Conservation (phyloP, 768 basidiomycete species). For the Lanmaoa rubissima region DNA sequence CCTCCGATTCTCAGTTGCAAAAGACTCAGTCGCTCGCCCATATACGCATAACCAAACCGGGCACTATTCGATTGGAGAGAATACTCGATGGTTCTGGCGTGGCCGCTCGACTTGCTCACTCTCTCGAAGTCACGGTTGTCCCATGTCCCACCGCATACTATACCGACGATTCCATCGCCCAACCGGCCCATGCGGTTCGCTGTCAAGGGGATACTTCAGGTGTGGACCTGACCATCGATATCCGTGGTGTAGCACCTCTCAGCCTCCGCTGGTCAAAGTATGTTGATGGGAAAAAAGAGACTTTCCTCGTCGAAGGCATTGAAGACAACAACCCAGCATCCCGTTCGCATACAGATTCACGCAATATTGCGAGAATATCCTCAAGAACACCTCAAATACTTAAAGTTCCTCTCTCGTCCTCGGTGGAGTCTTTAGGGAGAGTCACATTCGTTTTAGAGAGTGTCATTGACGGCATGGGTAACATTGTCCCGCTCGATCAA, state of each 20-base stretch:
- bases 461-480: constrained; percentile 81
- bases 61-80: constrained; percentile 69
- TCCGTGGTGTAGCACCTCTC: constrained; percentile 73
- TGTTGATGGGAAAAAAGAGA: constrained; percentile 62
- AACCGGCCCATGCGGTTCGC: constrained; percentile 45
- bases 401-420: constrained; percentile 64
- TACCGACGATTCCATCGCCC: constrained; percentile 35
- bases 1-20: constrained; percentile 53
- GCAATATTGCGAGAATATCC: constrained; percentile 20
- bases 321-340: constrained; percentile 51
- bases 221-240: constrained; percentile 57
- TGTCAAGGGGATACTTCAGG: constrained; percentile 68
- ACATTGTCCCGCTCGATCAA: constrained; percentile 52
- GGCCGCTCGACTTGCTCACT: constrained; percentile 68
- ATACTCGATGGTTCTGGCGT: constrained; percentile 68
- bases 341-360: constrained; percentile 25
- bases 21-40: constrained; percentile 73
- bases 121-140: constrained; percentile 66
- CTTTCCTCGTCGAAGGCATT: constrained; percentile 82
- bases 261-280: constrained; percentile 76
- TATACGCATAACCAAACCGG: constrained; percentile 70
- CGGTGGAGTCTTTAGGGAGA: constrained; percentile 60
- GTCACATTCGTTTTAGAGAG: constrained; percentile 77
- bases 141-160: constrained; percentile 84
- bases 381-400: constrained; percentile 50